Evolutionary conservation across 306 rosid species (phyloP), one percentile per base, ranked within the genome.

Genomic region (Ormosia emarginata): DNA sequence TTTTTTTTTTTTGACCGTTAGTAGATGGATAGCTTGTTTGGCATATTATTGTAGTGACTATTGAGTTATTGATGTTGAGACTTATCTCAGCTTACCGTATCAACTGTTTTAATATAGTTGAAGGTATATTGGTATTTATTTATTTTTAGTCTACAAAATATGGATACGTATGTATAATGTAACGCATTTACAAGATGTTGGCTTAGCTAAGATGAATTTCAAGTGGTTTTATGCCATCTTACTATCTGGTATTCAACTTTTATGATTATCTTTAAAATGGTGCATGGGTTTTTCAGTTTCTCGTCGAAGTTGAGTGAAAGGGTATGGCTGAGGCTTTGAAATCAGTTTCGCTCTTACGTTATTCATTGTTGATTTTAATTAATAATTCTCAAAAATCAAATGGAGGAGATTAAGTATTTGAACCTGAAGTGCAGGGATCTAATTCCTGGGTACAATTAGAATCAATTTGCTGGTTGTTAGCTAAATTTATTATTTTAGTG

Each of bases 61-160:
- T 63, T 66, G 33, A 44, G n/a, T 43, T 82, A 41, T 67, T 73
- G 50, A 29, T 67, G 47, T 52, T 75, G 61, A 83, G 55, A 56
- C 41, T 63, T 69, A 7, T 58, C 13, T 72, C 74, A 73, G 67
- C 79, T 67, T 74, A 69, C 46, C 56, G n/a, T 55, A 62, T 55
- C 64, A 69, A 58, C 34, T 80, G 36, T 67, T 79, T 66, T 70
- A 65, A 58, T 39, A 66, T 67, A 82, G 70, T 79, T 37, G 30
- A 44, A 32, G 62, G 71, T 74, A 24, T 62, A 39, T 36, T 37
- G 7, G 41, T 37, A 37, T 37, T 4, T 37, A 37, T 62, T 39
- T 32, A 6, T 85, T 41, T 77, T 5, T 46, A 3, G 24, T 69
- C 34, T 7, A 17, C n/a, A 71, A 4, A 70, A 55, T 46, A 13